Evolutionary conservation across 768 basidiomycete genomes (phyloP).

Genomic region (Tremella mesenterica): DNA sequence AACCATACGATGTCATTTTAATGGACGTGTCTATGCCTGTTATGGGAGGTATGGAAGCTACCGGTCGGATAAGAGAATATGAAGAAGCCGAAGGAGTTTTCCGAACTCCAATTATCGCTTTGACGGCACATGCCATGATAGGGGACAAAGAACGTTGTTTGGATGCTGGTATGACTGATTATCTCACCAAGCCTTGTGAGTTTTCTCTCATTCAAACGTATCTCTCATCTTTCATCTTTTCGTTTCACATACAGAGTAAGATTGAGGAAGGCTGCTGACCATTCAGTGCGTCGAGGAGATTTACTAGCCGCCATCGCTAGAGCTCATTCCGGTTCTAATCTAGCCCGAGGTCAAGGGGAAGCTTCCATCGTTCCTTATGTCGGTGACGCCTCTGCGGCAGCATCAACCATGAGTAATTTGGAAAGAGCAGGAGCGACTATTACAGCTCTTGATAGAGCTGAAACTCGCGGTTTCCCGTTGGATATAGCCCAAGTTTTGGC

Average conservation of each 20-base stretch:
- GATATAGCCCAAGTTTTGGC: background rate
- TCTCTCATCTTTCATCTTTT: no score
- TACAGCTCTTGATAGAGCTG: background rate
- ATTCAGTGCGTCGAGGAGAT: conserved; percentile 33
- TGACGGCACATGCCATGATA: conserved; percentile 84
- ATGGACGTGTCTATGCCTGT: conserved; percentile 77
- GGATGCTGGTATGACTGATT: conserved; percentile 42
- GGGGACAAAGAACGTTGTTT: conserved; percentile 45
- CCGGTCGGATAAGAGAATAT: conserved; percentile 76
- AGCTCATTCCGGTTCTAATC: background rate
- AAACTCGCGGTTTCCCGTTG: background rate
- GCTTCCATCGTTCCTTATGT: background rate
- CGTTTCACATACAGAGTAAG: no score
- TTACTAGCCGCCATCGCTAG: conserved; percentile 39
- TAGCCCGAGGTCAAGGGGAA: conserved; percentile 1
- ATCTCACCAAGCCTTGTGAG: conserved; percentile 38
- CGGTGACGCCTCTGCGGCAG: background rate
- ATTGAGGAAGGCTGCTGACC: background rate
- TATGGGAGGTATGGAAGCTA: conserved; percentile 98
- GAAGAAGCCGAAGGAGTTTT: conserved; percentile 64
- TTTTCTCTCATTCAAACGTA: no score
- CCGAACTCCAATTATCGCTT: conserved; percentile 83
- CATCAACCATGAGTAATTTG: background rate
- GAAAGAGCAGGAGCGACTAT: background rate
- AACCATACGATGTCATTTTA: conserved; percentile 83